Conservation (phyloP, 164 flowering plant species). For the Liquidambar formosana region DNA sequence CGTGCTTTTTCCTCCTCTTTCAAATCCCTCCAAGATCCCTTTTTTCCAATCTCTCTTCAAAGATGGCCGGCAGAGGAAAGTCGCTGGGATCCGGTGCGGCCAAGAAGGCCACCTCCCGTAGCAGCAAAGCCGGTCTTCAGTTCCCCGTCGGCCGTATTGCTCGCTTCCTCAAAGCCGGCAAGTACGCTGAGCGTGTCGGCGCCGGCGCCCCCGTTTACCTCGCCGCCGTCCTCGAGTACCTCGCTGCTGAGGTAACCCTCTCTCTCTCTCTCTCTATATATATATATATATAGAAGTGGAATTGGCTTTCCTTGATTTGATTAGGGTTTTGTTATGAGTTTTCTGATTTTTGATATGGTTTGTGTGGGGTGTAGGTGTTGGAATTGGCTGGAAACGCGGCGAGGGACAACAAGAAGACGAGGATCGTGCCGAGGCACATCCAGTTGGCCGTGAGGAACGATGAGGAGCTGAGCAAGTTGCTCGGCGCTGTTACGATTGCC, state of each 20-base stretch:
- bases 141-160: constrained; percentile 55
- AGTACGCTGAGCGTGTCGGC: constrained; percentile 52
- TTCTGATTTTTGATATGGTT: background rate
- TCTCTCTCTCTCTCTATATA: background rate
- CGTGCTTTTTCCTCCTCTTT: background rate
- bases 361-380: constrained; percentile 34
- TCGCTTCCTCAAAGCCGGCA: constrained; percentile 45
- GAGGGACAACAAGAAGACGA: constrained; percentile 50
- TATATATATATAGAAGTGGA: background rate
- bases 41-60: background rate
- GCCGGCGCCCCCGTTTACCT: constrained; percentile 55
- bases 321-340: background rate
- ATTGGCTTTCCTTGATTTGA: background rate
- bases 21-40: constrained; percentile 4
- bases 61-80: constrained; percentile 32
- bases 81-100: constrained; percentile 25
- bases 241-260: constrained; percentile 41
- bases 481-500: constrained; percentile 23
- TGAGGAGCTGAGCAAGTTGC: constrained; percentile 30
- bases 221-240: constrained; percentile 40
- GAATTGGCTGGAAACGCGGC: constrained; percentile 57
- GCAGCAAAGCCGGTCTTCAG: constrained; percentile 51
- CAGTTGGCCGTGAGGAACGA: constrained; percentile 31
- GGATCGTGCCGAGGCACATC: constrained; percentile 26
- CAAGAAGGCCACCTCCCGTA: constrained; percentile 41